These are phyloP conservation scores for Nothopassalora personata DNA, from an alignment of 2,329 filamentous ascomycete genomes.

Conservation along the genomic window DNA sequence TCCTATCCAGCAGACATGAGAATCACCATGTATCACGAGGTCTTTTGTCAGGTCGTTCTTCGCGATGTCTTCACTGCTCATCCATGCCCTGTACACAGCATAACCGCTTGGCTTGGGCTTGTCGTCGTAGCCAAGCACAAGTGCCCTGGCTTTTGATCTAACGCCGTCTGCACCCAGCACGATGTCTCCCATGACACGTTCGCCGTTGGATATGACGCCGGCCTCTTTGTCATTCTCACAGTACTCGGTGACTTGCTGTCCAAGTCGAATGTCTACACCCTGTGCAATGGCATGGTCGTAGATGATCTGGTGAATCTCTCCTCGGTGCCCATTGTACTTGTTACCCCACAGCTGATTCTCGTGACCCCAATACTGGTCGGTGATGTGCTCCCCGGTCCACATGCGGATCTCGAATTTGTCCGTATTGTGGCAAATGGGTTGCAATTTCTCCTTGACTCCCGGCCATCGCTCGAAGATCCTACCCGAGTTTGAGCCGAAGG, in stretches of 20 bases:
- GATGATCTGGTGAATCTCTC: constrained; percentile 33
- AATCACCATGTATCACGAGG: constrained; percentile 50
- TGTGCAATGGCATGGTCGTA: constrained; percentile 29
- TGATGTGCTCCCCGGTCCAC: constrained; percentile 30
- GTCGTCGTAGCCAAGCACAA: constrained; percentile 47
- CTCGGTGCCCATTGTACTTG: constrained; percentile 33
- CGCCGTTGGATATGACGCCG: constrained; percentile 28
- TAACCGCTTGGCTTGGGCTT: constrained; percentile 45
- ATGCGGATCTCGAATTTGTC: constrained; percentile 27
- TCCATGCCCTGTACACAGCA: constrained; percentile 52
- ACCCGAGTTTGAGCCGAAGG: constrained; percentile 56
- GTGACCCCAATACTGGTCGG: constrained; percentile 31
- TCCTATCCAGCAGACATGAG: constrained; percentile 50
- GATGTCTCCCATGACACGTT: constrained; percentile 43
- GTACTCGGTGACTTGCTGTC: constrained; percentile 27
- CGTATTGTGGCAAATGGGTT: constrained; percentile 31
- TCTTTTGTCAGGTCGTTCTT: constrained; percentile 50
- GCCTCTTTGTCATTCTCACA: constrained; percentile 27
- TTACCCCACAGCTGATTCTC: constrained; percentile 29
- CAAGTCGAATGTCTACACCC: constrained; percentile 32
- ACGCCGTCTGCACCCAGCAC: constrained; percentile 52
- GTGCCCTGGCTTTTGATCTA: constrained; percentile 46
- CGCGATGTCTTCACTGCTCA: constrained; percentile 43
- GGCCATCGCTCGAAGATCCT: constrained; percentile 58
- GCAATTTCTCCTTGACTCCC: constrained; percentile 31